Evolutionary conservation across 805 yeast genomes (phyloP).

Genomic region (Citeromyces matritensis): DNA sequence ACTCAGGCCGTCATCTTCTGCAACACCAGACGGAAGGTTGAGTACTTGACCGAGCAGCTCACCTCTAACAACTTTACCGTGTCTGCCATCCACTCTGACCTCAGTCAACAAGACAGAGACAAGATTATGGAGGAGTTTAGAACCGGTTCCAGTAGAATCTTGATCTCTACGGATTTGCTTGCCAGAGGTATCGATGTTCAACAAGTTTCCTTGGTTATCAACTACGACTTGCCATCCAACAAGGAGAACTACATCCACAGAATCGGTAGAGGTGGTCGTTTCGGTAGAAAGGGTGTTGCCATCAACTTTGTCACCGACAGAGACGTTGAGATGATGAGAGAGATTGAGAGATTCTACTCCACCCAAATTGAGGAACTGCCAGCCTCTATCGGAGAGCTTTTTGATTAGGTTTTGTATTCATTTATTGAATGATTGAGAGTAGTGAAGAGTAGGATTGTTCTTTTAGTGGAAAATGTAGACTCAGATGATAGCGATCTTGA

Average conservation of each 20-base stretch:
- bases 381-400: slow-evolving; percentile 43
- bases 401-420: slow-evolving; percentile 2
- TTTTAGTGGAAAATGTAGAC: too few relatives aligned
- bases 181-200: slow-evolving; percentile 99
- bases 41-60: slow-evolving; percentile 74
- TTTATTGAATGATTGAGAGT: too few relatives aligned
- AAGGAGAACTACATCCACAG: slow-evolving; percentile 94
- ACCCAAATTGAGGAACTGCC: slow-evolving; percentile 72
- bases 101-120: slow-evolving; percentile 92
- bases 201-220: slow-evolving; percentile 90
- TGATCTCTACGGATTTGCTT: slow-evolving; percentile 93
- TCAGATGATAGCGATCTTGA: too few relatives aligned
- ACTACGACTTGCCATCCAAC: slow-evolving; percentile 88
- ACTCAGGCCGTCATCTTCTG: slow-evolving; percentile 98
- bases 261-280: slow-evolving; percentile 96
- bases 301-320: slow-evolving; percentile 81
- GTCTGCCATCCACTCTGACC: slow-evolving; percentile 92
- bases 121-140: slow-evolving; percentile 92
- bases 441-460: too few relatives aligned
- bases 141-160: slow-evolving; percentile 80
- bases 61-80: slow-evolving; percentile 77
- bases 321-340: slow-evolving; percentile 63
- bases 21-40: slow-evolving; percentile 92
- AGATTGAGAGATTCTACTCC: slow-evolving; percentile 58
- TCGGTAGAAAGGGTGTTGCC: slow-evolving; percentile 98